Conservation (phyloP, 129 eudicot species). For the Arctium lappa region DNA sequence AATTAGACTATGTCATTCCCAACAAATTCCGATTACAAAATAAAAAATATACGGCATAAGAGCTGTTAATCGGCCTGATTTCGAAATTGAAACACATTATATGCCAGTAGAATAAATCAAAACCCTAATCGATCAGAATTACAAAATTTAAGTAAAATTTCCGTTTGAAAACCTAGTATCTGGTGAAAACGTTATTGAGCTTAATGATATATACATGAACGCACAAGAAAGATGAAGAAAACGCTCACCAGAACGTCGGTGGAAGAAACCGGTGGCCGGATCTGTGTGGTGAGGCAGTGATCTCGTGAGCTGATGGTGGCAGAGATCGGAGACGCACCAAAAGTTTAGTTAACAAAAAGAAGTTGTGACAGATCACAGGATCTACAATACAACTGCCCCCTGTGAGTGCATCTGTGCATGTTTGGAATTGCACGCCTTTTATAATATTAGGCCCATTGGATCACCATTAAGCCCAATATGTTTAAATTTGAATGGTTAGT, state of each 20-base stretch:
- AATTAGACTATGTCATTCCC: conserved; percentile 4
- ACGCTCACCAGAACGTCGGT: conserved; percentile 25
- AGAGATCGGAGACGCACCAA: conserved; percentile 6
- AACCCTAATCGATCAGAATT: background rate
- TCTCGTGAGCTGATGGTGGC: conserved; percentile 17
- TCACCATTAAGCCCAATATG: background rate
- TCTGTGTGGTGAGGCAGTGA: conserved; percentile 24
- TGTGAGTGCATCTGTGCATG: background rate
- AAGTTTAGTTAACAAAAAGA: background rate
- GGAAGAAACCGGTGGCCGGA: conserved; percentile 26
- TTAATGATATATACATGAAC: background rate
- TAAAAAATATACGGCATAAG: background rate
- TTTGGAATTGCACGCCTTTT: background rate
- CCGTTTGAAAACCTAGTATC: conserved; percentile 12
- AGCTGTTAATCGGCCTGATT: background rate
- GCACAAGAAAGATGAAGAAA: background rate
- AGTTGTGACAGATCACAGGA: background rate
- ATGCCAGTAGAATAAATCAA: background rate
- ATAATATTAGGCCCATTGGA: conserved; percentile 2
- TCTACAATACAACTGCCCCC: background rate
- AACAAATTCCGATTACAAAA: conserved; percentile 6
- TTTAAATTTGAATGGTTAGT: too few species aligned
- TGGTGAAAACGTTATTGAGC: background rate
- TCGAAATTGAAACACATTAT: conserved; percentile 15
- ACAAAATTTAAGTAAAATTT: background rate